Conservation (phyloP, 2,329 filamentous ascomycete species). For the Colletotrichum karsti region DNA sequence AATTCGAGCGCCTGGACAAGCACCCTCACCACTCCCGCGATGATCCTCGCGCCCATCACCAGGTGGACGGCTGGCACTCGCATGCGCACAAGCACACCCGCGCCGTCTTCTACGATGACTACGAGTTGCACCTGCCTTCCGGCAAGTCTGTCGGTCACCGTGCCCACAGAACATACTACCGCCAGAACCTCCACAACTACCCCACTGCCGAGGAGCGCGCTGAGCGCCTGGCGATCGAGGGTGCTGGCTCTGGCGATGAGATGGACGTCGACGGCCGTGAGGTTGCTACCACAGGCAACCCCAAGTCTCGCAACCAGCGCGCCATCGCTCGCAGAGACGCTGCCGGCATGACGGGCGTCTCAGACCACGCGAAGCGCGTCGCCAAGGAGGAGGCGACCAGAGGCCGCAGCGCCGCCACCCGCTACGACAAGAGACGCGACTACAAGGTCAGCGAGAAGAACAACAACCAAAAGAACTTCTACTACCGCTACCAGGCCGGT, state of each 20-base stretch:
- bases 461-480: slow-evolving; percentile 77
- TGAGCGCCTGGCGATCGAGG: slow-evolving; percentile 70
- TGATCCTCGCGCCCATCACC: slow-evolving; percentile 77
- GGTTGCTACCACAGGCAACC: slow-evolving; percentile 41
- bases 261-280: slow-evolving; percentile 47
- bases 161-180: slow-evolving; percentile 86
- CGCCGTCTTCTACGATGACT: slow-evolving; percentile 89
- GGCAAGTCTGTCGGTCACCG: slow-evolving; percentile 91
- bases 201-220: slow-evolving; percentile 81
- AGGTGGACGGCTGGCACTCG: slow-evolving; percentile 81
- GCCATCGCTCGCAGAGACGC: slow-evolving; percentile 74
- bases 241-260: slow-evolving; percentile 35
- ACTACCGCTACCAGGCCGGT: slow-evolving; percentile 57
- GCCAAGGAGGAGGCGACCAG: slow-evolving; percentile 74
- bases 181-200: slow-evolving; percentile 90
- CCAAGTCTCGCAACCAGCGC: slow-evolving; percentile 50
- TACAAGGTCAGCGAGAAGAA: slow-evolving; percentile 78
- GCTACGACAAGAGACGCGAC: slow-evolving; percentile 69
- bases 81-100: slow-evolving; percentile 80
- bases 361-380: slow-evolving; percentile 77
- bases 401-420: slow-evolving; percentile 71
- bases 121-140: slow-evolving; percentile 90
- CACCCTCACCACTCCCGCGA: slow-evolving; percentile 79
- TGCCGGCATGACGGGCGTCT: slow-evolving; percentile 81
- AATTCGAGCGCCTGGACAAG: slow-evolving; percentile 76